Percentiles rank a stretch among this genome's conserved stretches.
These are phyloP conservation scores for Chlamydomonas schloesseri DNA, from an alignment of 139 green algal species.

Conservation along the genomic window DNA sequence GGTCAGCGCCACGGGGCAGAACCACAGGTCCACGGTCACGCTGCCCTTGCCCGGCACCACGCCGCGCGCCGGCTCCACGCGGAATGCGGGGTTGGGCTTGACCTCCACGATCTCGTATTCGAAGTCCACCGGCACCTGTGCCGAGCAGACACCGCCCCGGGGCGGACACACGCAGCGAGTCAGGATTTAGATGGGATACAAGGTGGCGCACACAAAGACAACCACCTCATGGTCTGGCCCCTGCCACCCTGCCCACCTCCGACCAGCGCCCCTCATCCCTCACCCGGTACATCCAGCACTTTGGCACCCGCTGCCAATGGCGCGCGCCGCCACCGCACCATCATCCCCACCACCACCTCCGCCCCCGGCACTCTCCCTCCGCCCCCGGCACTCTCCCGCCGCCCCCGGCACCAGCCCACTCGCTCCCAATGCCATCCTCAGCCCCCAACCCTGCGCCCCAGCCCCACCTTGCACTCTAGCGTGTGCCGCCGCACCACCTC, in stretches of 20 bases:
- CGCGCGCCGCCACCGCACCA: too few relatives aligned
- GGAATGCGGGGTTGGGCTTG: conserved; percentile 53
- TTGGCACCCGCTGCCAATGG: too few relatives aligned
- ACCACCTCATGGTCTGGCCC: too few relatives aligned
- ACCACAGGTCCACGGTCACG: conserved; percentile 47
- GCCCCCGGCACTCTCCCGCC: too few relatives aligned
- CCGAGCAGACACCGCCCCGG: too few relatives aligned
- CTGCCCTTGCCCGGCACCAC: conserved; percentile 60
- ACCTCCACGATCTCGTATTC: conserved; percentile 60
- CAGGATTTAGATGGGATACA: neutral
- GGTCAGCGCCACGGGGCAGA: conserved; percentile 49
- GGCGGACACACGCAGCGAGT: too few relatives aligned
- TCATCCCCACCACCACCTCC: too few relatives aligned
- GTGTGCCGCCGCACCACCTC: conserved; percentile 51
- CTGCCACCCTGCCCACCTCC: too few relatives aligned
- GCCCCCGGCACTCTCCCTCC: too few relatives aligned
- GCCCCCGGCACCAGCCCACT: too few relatives aligned
- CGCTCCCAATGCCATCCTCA: neutral
- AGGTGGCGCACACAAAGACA: neutral
- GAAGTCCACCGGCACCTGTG: conserved; percentile 65
- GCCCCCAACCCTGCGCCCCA: neutral
- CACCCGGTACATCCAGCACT: too few relatives aligned
- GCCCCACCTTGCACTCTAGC: conserved; percentile 67
- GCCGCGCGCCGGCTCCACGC: conserved; percentile 39
- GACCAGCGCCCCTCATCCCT: too few relatives aligned